These are phyloP conservation scores for Aspergillus funiculosus DNA, from an alignment of 495 filamentous ascomycete species.

Conservation along the genomic window DNA sequence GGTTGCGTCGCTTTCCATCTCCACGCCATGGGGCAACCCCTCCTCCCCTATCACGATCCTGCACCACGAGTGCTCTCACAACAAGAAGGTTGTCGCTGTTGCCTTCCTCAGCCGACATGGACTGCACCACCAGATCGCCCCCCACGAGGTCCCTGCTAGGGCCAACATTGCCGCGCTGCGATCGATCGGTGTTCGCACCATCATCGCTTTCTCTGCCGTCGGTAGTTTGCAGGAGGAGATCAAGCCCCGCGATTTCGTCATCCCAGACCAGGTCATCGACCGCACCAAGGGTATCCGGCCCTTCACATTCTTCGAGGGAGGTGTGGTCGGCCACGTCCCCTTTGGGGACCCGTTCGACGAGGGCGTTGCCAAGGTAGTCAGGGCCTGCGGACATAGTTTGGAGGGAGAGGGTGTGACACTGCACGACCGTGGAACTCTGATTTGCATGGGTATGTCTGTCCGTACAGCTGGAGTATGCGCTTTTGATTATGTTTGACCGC, in stretches of 20 bases:
- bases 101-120: conserved; percentile 96
- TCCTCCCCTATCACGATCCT: conserved; percentile 89
- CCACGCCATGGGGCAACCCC: conserved; percentile 87
- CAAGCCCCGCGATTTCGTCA: conserved; percentile 89
- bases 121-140: conserved; percentile 76
- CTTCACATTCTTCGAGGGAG: conserved; percentile 93
- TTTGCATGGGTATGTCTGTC: conserved; percentile 77
- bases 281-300: conserved; percentile 90
- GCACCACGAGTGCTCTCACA: conserved; percentile 62
- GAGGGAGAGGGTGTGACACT: conserved; percentile 71
- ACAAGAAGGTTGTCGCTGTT: conserved; percentile 58
- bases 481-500: neutral
- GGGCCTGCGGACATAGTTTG: conserved; percentile 64
- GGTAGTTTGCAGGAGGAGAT: conserved; percentile 88
- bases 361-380: conserved; percentile 64
- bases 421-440: conserved; percentile 70
- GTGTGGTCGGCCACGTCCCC: conserved; percentile 87
- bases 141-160: conserved; percentile 82
- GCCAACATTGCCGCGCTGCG: conserved; percentile 96
- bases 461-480: too few relatives aligned
- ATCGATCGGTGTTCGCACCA: conserved; percentile 75
- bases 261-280: conserved; percentile 95
- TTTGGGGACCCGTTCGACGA: conserved; percentile 95
- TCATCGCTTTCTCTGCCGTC: conserved; percentile 94
- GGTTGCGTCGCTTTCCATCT: conserved; percentile 62